Evolutionary conservation across 176 grass and related monocot species (phyloP), one percentile per base, ranked within the genome.

Genomic region (Oryza australiensis): DNA sequence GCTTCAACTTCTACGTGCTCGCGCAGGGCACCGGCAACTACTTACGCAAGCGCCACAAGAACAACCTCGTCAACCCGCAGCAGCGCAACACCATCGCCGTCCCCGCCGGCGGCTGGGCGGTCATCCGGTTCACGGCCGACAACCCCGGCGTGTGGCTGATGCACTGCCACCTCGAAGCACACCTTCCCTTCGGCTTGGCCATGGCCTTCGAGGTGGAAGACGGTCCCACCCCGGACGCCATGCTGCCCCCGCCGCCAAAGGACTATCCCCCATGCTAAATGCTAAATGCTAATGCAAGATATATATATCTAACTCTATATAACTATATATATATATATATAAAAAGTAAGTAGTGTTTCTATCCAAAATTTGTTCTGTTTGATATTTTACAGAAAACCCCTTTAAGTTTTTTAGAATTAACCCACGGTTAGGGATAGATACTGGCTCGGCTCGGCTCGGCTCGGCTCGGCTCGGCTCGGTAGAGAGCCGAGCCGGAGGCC

Each of bases 151-250:
- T 88, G 10, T 88, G 88, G 88, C 82, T 90, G 32, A 85, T 86
- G 88, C 91, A 94, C 22, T 94, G 88, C 43, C 91, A 93, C 82
- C 38, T 94, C 7, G 91, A 94, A 41, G 75, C 79, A 18, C 91
- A 94, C 70, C 38, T 94, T 68, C 85, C 77, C 24, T 75, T 88
- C 46, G 88, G 91, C 24, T 80, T 94, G 75, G 91, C 88, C 32
- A 90, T 77, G 76, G 81, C 75, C 2, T 90, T 90, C 45, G 81
- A 90, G 85, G 91, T 93, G 48, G 77, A 88, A 9, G 75, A 93
- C 66, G 91, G 91, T 12, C 88, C 77, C 15, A 93, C 88, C 13
- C 71, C 85, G 8, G 82, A 93, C 38, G n/a, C 85, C 35, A 64
- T 79, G 7, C 91, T 93, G 26, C 91, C 87, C 0, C 87, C 87